Evolutionary conservation across 1,284 basidiomycete species (phyloP), one percentile per base, ranked within the genome.

Genomic region (Rhodotorula sp.): DNA sequence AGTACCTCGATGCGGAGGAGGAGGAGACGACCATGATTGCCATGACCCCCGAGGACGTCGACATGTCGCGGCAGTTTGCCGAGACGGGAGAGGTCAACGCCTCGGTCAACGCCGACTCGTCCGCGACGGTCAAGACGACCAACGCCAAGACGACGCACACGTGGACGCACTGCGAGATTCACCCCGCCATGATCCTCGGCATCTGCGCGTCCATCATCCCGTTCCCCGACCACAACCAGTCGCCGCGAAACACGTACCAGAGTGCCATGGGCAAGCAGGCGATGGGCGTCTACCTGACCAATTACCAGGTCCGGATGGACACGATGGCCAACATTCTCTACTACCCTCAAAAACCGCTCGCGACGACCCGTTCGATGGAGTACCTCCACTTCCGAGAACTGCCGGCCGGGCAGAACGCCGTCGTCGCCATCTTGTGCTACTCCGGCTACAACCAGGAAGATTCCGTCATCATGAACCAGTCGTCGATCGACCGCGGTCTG

Each of bases 391-490:
- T 99, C 88, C 87, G 94, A 77, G 95, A 99, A 80, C 86, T 99
- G 58, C 95, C 95, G 45, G 95, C 95, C 20, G 96, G 95, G 26
- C 94, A 97, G 64, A 99, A 99, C 80, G 94, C 95, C 59, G 94
- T 98, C 74, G 95, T 99, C 60, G 95, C 96, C 6, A 99, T 99
- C 80, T 84, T 99, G 63, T 98, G 95, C 79, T 99, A 99, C 83
- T 97, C 94, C 77, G 95, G 95, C 46, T 99, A 99, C 83, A 99
- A 99, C 82, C 96, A 99, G 82, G 96, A 99, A 88, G 96, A 99
- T 86, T 99, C 96, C 75, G 95, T 99, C 81, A 99, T 99, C 82
- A 97, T 99, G 95, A 99, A 99, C 82, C 95, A 99, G 82, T 93
- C 91, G 75, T 96, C 95, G 29, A 93, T 99, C 78, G 95, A 99